phyloP scores from a whole-genome alignment of 805 yeast species.

The Candida tibetensis region DNA sequence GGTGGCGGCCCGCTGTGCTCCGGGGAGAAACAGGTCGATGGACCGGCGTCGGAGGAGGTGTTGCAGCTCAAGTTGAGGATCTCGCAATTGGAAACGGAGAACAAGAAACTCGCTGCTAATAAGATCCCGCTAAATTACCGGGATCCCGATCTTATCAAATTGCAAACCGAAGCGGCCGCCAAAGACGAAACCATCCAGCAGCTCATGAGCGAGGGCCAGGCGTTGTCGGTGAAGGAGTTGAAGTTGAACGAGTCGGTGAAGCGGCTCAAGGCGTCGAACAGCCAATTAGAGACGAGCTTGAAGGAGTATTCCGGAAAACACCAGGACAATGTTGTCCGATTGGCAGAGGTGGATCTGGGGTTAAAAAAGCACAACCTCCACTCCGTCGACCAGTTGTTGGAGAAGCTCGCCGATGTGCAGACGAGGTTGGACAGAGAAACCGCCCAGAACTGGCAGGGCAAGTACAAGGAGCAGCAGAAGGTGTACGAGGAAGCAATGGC shows the following conservation, averaged over 20 bases:
- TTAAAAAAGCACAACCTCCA: conserved; percentile 26
- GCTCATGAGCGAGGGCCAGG: conserved; percentile 73
- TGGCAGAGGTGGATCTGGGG: conserved; percentile 39
- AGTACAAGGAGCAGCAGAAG: conserved; percentile 23
- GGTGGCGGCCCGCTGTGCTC: too few relatives aligned
- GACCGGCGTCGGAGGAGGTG: not conserved
- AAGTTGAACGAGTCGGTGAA: conserved; percentile 65
- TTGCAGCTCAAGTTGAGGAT: not conserved
- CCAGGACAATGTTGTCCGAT: conserved; percentile 27
- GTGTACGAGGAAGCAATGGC: conserved; percentile 22
- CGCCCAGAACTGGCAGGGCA: conserved; percentile 22
- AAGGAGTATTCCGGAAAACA: conserved; percentile 28
- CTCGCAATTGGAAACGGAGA: not conserved
- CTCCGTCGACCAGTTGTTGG: conserved; percentile 27
- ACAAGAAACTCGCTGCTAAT: not conserved
- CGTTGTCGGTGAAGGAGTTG: conserved; percentile 67
- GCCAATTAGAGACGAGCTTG: conserved; percentile 29
- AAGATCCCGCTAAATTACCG: not conserved
- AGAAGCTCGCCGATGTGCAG: conserved; percentile 14
- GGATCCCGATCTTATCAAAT: conserved; percentile 6
- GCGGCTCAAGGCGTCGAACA: conserved; percentile 43
- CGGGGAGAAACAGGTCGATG: not conserved
- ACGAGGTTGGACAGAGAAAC: conserved; percentile 17
- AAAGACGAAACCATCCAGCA: conserved; percentile 64
- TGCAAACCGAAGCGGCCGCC: conserved; percentile 8